Evolutionary conservation across 768 basidiomycete species (phyloP).

Genomic region (Butyriboletus loyo): DNA sequence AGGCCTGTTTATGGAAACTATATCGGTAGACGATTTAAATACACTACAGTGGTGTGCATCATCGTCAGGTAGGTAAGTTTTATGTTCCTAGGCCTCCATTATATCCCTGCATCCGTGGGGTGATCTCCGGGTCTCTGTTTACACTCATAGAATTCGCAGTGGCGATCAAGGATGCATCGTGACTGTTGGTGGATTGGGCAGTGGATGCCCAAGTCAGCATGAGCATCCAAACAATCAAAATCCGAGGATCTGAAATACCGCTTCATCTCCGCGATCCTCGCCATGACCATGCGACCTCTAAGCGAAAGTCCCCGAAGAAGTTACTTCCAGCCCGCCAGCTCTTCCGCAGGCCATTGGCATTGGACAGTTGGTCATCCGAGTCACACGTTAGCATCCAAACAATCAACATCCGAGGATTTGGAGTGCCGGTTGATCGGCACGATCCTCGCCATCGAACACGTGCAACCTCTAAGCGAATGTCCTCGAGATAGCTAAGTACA

Average conservation of each 20-base stretch:
- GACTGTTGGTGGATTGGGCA: neutral
- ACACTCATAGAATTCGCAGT: neutral
- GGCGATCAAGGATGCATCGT: neutral
- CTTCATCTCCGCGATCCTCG: neutral
- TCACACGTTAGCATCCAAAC: neutral
- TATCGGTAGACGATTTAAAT: neutral
- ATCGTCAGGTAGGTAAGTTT: neutral
- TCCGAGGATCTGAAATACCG: neutral
- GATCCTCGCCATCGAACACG: neutral
- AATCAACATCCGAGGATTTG: neutral
- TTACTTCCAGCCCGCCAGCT: neutral
- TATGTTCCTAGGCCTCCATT: too few relatives aligned
- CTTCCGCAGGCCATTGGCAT: neutral
- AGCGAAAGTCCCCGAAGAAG: neutral
- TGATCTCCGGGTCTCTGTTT: neutral
- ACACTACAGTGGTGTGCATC: neutral
- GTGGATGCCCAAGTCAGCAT: neutral
- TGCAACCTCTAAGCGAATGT: neutral
- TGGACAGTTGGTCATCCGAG: neutral
- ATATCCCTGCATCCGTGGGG: neutral
- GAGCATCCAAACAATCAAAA: neutral
- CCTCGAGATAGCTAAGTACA: neutral
- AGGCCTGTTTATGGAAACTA: neutral
- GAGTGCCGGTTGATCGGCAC: neutral
- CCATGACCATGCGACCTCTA: neutral